A percentile compares a stretch with the other conserved stretches of the same genome.
Conservation (phyloP, 345 rosid genomes). For the Eucalyptus globulus region DNA sequence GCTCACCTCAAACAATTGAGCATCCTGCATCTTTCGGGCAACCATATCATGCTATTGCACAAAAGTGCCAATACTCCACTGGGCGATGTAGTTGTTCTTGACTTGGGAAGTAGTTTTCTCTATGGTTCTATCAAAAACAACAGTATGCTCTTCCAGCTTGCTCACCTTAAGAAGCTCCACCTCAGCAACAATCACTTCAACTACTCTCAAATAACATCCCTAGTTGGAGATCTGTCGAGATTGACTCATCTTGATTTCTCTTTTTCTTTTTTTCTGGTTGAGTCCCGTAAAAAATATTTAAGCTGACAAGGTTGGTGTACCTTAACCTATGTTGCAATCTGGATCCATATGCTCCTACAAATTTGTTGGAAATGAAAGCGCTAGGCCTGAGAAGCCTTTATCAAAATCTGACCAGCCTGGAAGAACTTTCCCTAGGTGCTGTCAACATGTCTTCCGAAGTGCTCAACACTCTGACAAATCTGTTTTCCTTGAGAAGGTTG, state of each 20-base stretch:
- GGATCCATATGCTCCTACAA: background rate
- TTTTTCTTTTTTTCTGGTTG: background rate
- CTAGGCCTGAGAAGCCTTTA: background rate
- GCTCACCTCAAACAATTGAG: background rate
- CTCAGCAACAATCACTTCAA: background rate
- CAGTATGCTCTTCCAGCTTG: background rate
- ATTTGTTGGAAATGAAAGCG: background rate
- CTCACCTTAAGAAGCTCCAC: background rate
- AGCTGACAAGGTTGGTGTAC: background rate
- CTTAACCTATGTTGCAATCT: background rate
- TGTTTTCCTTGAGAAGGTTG: background rate
- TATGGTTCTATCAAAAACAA: background rate
- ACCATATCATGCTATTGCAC: background rate
- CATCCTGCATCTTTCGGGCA: background rate
- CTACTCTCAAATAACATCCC: background rate
- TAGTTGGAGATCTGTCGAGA: background rate
- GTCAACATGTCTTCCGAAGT: background rate
- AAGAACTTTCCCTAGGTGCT: background rate
- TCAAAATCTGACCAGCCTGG: background rate
- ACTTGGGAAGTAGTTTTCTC: background rate
- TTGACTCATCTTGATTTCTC: constrained; percentile 1
- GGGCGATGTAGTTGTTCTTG: background rate
- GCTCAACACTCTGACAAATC: background rate
- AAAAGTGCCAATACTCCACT: background rate
- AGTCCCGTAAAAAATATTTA: background rate